Evolutionary conservation across 2,329 filamentous ascomycete species (phyloP), one percentile per base, ranked within the genome.

Genomic region (Scytalidium lignicola): DNA sequence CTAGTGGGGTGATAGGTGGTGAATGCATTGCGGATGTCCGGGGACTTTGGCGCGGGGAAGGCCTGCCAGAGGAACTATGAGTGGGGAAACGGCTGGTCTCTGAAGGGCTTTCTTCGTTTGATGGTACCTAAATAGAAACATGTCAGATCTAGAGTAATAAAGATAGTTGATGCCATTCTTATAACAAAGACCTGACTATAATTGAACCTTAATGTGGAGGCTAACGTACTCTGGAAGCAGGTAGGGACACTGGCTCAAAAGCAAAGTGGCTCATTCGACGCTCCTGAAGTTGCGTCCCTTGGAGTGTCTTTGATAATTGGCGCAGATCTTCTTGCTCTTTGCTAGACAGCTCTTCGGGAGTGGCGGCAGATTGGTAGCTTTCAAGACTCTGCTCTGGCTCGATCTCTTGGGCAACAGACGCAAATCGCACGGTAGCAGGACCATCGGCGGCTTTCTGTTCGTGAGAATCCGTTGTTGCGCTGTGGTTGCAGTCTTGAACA

Each of bases 171-270:
- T 37, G 32, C 26, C 13, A 7, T 37, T 4, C 5, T 37, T 13
- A 37, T 37, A 17, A 13, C 7, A 13, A 8, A 17, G n/a, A 37
- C 5, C 15, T 5, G 32, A 17, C n/a, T n/a, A 13, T 13, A 37
- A 37, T 37, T 37, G 32, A 37, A 13, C n/a, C 7, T 5, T 15
- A 22, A 20, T 40, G 42, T 28, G 28, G 23, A 45, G 51, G 50
- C 58, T 29, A 41, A 79, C 86, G 70, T 82, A 92, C 89, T 70
- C 88, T 80, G 42, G 89, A 92, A 26, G 81, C 78, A 32, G 93
- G 92, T 46, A 97, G 75, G 29, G 93, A 97, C 55, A 96, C 84
- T 28, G 92, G 86, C 65, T 96, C 91, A 63, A 91, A 97, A 41
- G 86, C 84, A 69, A 90, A 95, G 64, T 90, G 88, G 64, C 86